A percentile compares a stretch with the other conserved stretches of the same genome.
These are phyloP conservation scores for Trichoderma citrinoviride DNA, from an alignment of 2,329 filamentous ascomycete genomes.

Conservation along the genomic window DNA sequence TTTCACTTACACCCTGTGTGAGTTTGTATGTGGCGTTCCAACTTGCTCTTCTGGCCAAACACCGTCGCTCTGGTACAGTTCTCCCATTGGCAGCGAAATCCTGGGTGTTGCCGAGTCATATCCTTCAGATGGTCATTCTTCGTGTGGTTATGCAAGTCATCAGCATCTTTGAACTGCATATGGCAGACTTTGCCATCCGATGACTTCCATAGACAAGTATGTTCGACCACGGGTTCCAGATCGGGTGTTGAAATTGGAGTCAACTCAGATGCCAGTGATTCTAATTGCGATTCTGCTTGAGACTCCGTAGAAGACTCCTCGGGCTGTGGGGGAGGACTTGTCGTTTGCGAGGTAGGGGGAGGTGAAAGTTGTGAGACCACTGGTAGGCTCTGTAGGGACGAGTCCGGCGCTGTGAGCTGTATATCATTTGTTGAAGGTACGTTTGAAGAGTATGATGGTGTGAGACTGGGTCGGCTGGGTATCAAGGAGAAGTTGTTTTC, in stretches of 20 bases:
- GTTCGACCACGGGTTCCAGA: conserved; percentile 28
- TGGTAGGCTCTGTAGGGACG: conserved; percentile 29
- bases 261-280: not conserved
- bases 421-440: conserved; percentile 8
- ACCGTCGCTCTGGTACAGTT: conserved; percentile 53
- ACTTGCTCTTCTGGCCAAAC: conserved; percentile 60
- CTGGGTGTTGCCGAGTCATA: conserved; percentile 43
- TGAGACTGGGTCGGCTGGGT: conserved; percentile 2
- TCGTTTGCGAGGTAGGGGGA: conserved; percentile 32
- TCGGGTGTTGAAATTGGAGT: conserved; percentile 17
- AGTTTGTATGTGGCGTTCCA: conserved; percentile 63
- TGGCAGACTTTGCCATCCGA: conserved; percentile 32
- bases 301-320: conserved; percentile 23
- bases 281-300: conserved; percentile 6
- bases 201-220: conserved; percentile 36
- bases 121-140: conserved; percentile 48
- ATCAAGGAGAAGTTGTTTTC: not conserved
- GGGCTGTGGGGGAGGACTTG: conserved; percentile 31
- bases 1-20: conserved; percentile 59
- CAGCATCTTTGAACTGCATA: conserved; percentile 42
- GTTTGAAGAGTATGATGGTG: conserved; percentile 12
- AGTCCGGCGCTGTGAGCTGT: conserved; percentile 27
- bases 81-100: conserved; percentile 56
- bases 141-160: conserved; percentile 56
- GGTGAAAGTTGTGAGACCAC: conserved; percentile 28